phyloP scores from a whole-genome alignment of 331 rosid species.

The Acacia concinna region DNA sequence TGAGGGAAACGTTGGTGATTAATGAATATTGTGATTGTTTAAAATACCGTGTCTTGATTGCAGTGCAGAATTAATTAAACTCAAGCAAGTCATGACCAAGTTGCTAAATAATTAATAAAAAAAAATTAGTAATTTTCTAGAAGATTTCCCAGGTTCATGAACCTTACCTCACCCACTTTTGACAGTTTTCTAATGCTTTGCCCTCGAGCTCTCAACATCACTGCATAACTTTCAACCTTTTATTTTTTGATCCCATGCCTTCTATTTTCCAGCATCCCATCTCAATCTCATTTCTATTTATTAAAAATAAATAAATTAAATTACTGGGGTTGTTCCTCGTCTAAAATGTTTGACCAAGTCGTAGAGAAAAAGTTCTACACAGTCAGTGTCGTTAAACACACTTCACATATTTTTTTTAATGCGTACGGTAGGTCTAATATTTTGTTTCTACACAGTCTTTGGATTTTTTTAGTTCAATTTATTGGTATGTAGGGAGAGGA shows the following conservation, averaged over 20 bases:
- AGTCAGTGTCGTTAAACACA: no score
- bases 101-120: not conserved
- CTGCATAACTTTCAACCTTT: not conserved
- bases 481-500: no score
- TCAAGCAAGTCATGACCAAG: not conserved
- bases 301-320: no score
- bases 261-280: not conserved
- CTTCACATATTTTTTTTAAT: no score
- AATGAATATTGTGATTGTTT: not conserved
- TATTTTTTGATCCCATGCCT: not conserved
- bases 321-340: not conserved
- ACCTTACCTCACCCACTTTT: not conserved
- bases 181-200: not conserved
- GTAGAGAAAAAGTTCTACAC: not conserved
- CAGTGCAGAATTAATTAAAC: not conserved
- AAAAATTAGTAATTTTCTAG: not conserved
- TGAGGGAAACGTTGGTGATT: no score
- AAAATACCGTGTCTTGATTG: not conserved
- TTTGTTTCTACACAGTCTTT: no score
- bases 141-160: not conserved
- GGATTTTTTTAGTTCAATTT: no score
- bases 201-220: not conserved
- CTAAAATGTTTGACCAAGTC: not conserved
- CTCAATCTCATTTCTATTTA: not conserved
- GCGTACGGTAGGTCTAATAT: no score